A percentile compares a stretch with the other conserved stretches of the same genome.
phyloP scores from a whole-genome alignment of 192 early-diverging fungal species.

The Podila clonocystis region DNA sequence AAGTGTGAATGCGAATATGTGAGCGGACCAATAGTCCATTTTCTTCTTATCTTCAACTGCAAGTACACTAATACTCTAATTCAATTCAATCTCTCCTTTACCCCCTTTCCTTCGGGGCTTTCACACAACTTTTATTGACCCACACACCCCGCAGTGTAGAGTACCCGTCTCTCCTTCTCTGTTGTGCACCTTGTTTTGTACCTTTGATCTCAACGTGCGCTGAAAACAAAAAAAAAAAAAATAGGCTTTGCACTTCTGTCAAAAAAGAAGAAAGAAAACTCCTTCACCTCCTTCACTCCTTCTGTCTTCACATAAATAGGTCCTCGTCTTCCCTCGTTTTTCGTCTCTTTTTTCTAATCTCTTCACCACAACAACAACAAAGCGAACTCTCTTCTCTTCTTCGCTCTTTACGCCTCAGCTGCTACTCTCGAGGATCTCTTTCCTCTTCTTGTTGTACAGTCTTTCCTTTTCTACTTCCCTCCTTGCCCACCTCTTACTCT shows the following conservation, averaged over 20 bases:
- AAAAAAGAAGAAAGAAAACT: neutral
- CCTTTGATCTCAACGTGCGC: too few relatives aligned
- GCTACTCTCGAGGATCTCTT: neutral
- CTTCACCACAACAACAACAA: neutral
- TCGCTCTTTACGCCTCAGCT: neutral
- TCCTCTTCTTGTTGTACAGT: neutral
- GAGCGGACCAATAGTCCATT: too few relatives aligned
- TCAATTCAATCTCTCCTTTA: too few relatives aligned
- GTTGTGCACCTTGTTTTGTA: too few relatives aligned
- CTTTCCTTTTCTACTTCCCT: neutral
- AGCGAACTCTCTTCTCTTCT: neutral
- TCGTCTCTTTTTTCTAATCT: constrained; percentile 20
- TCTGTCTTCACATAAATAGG: constrained; percentile 15
- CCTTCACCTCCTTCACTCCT: neutral
- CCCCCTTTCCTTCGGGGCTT: too few relatives aligned
- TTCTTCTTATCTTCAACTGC: too few relatives aligned
- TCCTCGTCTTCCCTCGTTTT: constrained; percentile 5
- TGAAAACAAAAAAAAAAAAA: too few relatives aligned
- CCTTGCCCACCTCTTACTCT: too few relatives aligned
- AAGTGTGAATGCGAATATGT: too few relatives aligned
- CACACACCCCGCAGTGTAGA: constrained; percentile 20
- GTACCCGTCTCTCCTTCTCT: neutral
- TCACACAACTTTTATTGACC: neutral
- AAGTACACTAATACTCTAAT: too few relatives aligned
- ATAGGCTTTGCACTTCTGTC: too few relatives aligned